These are phyloP conservation scores for Apiospora hydei DNA, from an alignment of 2,329 filamentous ascomycete species.

Conservation along the genomic window DNA sequence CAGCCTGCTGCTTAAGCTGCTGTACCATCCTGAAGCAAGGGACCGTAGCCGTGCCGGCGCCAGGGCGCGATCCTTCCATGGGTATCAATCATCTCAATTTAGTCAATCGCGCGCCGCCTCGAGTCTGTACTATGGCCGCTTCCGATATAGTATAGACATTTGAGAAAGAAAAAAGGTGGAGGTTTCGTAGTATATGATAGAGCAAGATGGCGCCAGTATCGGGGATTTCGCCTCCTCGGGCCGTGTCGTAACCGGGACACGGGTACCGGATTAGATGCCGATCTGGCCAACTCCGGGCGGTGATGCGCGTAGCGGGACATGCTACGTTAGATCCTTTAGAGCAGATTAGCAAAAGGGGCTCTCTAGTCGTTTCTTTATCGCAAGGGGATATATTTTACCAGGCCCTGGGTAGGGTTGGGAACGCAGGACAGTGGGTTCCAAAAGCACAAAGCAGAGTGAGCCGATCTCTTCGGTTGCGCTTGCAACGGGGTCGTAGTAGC, in stretches of 20 bases:
- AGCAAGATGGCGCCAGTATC: not conserved
- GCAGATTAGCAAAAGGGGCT: not conserved
- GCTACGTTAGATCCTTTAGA: not conserved
- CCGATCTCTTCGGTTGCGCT: constrained; percentile 9
- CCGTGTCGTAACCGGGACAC: not conserved
- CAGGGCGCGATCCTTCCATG: not conserved
- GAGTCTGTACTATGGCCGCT: not conserved
- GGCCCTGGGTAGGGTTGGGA: not conserved
- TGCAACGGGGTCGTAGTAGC: constrained; percentile 11
- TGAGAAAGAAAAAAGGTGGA: constrained; percentile 1
- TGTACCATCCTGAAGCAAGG: not conserved
- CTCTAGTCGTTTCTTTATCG: not conserved
- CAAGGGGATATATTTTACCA: constrained; percentile 2
- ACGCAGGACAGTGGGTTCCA: constrained; percentile 1
- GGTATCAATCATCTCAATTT: constrained; percentile 22
- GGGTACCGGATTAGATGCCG: not conserved
- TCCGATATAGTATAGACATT: constrained; percentile 19
- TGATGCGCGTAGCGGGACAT: not conserved
- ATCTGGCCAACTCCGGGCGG: not conserved
- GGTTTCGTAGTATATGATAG: constrained; percentile 4
- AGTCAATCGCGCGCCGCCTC: not conserved
- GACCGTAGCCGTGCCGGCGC: constrained; percentile 13
- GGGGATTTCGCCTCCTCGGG: not conserved
- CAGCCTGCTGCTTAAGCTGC: constrained; percentile 10
- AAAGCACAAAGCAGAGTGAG: not conserved